Conservation (phyloP, 2,329 filamentous ascomycete genomes). For the Neonectria neomacrospora region DNA sequence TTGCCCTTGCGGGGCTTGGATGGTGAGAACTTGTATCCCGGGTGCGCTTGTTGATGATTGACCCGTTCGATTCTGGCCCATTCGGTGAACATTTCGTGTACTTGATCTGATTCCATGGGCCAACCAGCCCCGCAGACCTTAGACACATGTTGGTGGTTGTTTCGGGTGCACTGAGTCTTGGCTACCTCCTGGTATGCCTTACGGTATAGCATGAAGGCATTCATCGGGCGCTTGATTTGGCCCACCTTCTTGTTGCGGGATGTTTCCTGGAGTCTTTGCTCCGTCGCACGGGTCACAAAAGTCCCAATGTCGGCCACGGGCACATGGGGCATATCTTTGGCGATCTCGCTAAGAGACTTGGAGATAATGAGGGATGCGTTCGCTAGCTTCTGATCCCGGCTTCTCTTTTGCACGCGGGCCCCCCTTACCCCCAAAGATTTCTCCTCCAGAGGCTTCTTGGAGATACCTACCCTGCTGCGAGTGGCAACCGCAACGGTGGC, state of each 20-base stretch:
- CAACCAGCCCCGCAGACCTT: constrained; percentile 88
- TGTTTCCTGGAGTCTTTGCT: constrained; percentile 75
- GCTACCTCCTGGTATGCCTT: constrained; percentile 90
- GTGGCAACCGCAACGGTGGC: constrained; percentile 47
- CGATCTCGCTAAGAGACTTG: constrained; percentile 77
- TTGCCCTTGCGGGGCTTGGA: constrained; percentile 68
- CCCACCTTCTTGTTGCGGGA: constrained; percentile 73
- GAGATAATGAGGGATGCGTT: constrained; percentile 61
- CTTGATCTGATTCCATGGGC: constrained; percentile 78
- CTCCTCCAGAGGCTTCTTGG: constrained; percentile 34
- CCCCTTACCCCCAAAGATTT: constrained; percentile 32
- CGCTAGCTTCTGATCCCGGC: constrained; percentile 49
- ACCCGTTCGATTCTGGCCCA: constrained; percentile 83
- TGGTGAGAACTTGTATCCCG: constrained; percentile 93
- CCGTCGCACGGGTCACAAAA: constrained; percentile 78
- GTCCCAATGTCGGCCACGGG: constrained; percentile 80
- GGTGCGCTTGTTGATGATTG: constrained; percentile 87
- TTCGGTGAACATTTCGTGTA: constrained; percentile 80
- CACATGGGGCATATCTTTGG: constrained; percentile 69
- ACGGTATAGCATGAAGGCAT: constrained; percentile 97
- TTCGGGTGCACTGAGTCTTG: constrained; percentile 82
- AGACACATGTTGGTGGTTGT: constrained; percentile 95
- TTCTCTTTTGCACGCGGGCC: constrained; percentile 40
- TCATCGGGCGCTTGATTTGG: constrained; percentile 92
- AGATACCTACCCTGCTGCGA: constrained; percentile 50